phyloP scores from a whole-genome alignment of 495 filamentous ascomycete genomes.

The Annulohypoxylon moriforme region DNA sequence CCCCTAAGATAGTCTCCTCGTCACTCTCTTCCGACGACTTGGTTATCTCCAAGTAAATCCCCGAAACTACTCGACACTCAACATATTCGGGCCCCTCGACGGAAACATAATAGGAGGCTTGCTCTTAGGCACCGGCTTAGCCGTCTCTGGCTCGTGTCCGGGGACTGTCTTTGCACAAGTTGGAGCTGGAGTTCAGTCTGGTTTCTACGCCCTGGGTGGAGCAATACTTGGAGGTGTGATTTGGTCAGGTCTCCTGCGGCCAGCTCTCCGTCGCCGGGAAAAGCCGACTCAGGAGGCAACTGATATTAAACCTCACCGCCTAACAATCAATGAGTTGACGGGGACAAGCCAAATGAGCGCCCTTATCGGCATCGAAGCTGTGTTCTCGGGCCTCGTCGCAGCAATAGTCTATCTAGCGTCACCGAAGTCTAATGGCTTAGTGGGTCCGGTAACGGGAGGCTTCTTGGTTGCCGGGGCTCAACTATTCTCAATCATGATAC shows the following conservation, averaged over 20 bases:
- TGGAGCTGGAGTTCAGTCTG: slow-evolving; percentile 59
- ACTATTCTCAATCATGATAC: slow-evolving; percentile 55
- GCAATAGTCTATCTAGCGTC: slow-evolving; percentile 44
- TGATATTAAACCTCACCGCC: slow-evolving; percentile 15
- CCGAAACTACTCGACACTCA: slow-evolving; percentile 51
- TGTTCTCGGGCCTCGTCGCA: slow-evolving; percentile 46
- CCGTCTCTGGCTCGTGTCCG: slow-evolving; percentile 66
- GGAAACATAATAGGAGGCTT: slow-evolving; percentile 67
- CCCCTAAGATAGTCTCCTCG: slow-evolving; percentile 41
- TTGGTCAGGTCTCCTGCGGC: slow-evolving; percentile 49
- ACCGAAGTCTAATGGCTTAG: slow-evolving; percentile 46
- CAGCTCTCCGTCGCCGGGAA: slow-evolving; percentile 21
- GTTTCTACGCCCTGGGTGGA: slow-evolving; percentile 56
- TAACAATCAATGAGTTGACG: slow-evolving; percentile 51
- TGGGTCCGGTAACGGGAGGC: slow-evolving; percentile 58
- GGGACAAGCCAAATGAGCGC: slow-evolving; percentile 40
- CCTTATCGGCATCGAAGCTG: slow-evolving; percentile 48
- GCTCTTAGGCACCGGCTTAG: slow-evolving; percentile 66
- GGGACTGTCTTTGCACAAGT: slow-evolving; percentile 67
- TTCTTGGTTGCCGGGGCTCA: slow-evolving; percentile 63
- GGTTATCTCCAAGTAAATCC: slow-evolving; percentile 50
- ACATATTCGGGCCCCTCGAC: slow-evolving; percentile 57
- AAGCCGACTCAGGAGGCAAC: slow-evolving; percentile 17
- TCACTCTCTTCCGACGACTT: slow-evolving; percentile 48
- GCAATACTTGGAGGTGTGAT: slow-evolving; percentile 57